Evolutionary conservation across 495 filamentous ascomycete genomes (phyloP).

Genomic region (Neurospora sp.): DNA sequence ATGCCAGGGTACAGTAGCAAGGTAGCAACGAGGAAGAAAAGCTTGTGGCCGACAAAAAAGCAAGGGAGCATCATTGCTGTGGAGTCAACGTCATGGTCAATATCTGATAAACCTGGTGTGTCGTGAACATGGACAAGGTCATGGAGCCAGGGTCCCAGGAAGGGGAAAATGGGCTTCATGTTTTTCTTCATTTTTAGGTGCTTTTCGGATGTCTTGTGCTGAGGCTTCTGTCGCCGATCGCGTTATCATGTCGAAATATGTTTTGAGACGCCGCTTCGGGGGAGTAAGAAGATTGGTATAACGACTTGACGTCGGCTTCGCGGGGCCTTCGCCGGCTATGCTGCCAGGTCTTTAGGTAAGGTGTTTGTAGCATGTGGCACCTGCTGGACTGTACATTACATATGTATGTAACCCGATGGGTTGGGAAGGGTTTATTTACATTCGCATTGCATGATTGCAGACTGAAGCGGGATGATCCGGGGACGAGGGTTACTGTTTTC

Average conservation of each 20-base stretch:
- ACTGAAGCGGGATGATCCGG: background rate
- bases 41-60: background rate
- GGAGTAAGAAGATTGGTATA: background rate
- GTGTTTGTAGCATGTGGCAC: too few relatives aligned
- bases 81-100: background rate
- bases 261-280: background rate
- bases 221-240: too few relatives aligned
- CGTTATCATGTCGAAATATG: background rate
- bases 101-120: background rate
- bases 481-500: background rate
- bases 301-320: background rate
- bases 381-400: background rate
- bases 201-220: background rate
- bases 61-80: background rate
- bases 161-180: background rate
- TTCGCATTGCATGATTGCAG: background rate
- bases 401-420: background rate
- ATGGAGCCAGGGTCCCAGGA: background rate
- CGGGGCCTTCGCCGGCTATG: background rate
- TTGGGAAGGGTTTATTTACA: background rate
- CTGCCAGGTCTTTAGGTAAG: background rate
- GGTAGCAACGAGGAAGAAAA: too few relatives aligned
- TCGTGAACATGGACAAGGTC: background rate
- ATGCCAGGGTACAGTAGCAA: background rate
- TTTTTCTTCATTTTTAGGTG: background rate